phyloP scores from a whole-genome alignment of 2,329 filamentous ascomycete genomes.

The Thyridium curvatum region DNA sequence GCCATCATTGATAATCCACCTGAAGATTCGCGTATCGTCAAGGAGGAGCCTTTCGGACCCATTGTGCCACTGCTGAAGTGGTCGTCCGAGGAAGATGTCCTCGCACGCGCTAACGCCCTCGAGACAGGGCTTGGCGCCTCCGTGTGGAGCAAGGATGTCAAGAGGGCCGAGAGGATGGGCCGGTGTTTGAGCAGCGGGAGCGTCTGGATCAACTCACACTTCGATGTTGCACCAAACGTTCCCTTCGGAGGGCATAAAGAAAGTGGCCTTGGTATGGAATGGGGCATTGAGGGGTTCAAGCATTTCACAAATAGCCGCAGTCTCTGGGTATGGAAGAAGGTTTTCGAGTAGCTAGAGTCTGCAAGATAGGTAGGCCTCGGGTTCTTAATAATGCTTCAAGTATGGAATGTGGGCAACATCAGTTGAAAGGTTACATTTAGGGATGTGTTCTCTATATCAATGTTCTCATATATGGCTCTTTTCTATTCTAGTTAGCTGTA shows the following conservation, averaged over 20 bases:
- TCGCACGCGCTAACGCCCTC: slow-evolving; percentile 38
- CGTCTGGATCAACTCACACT: slow-evolving; percentile 46
- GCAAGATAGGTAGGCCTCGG: too few relatives aligned
- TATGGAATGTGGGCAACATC: too few relatives aligned
- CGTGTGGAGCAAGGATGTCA: slow-evolving; percentile 42
- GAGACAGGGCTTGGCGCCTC: slow-evolving; percentile 45
- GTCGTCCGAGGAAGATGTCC: slow-evolving; percentile 36
- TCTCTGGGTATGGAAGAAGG: too few relatives aligned
- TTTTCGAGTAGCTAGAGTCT: too few relatives aligned
- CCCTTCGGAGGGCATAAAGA: slow-evolving; percentile 45
- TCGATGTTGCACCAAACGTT: slow-evolving; percentile 23
- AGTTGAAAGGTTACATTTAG: too few relatives aligned
- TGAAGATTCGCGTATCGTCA: slow-evolving; percentile 46
- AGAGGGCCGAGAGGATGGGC: slow-evolving; percentile 37
- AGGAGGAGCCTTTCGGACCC: slow-evolving; percentile 42
- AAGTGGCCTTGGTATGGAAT: slow-evolving; percentile 41
- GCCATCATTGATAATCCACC: slow-evolving; percentile 56
- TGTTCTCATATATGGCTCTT: too few relatives aligned
- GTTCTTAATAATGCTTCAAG: too few relatives aligned
- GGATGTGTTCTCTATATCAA: too few relatives aligned
- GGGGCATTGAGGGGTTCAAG: slow-evolving; percentile 24
- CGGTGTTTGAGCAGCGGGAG: slow-evolving; percentile 42
- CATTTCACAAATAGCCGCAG: too few relatives aligned
- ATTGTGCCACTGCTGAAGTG: slow-evolving; percentile 37
- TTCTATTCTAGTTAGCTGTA: too few relatives aligned